Evolutionary conservation across 2,329 filamentous ascomycete species (phyloP), one percentile per base, ranked within the genome.

Genomic region (Rutstroemia sp.): DNA sequence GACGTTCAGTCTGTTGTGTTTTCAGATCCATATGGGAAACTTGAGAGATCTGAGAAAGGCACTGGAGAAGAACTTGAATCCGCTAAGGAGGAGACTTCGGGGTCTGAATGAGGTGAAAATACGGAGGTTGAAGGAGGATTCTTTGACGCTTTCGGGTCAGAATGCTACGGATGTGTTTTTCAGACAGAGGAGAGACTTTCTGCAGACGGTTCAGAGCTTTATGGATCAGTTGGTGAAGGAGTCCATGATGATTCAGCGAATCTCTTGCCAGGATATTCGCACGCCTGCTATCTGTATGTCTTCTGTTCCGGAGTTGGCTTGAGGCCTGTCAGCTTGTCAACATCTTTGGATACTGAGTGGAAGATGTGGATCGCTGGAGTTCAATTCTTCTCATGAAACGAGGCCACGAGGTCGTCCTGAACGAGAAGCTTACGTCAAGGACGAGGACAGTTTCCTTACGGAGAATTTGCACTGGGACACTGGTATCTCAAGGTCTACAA

Each of bases 171-270:
- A 27, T 21, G 30, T 38, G 19, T 45, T 38, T 27, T 6, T 56
- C 27, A 39, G 25, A 19, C 27, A 56, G 39, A 45, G 53, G n/a
- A 39, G 51, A 16, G 53, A 56, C 4, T 56, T 56, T 2, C 27
- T 56, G 38, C 19, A 56, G 34, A 56, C 53, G 10, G 47, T 56
- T 36, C 53, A 51, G 10, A 21, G 16, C 0, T 56, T 56, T n/a
- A 45, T 56, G 47, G 50, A 56, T 21, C 53, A 51, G n/a, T 45
- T 56, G 12, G 47, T 42, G 2, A 56, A 39, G 39, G 53, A 56
- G 16, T 47, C 25, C 14, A 47, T 44, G 21, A 51, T 36, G 47
- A 48, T 30, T 16, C 53, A 39, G 10, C 46, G 47, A 8, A 23
- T 51, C 14, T 48, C 23, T 47, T 36, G 53, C 47, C 47, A 38